Evolutionary conservation across 2,329 filamentous ascomycete species (phyloP).

Genomic region (Elsinoe batatas): DNA sequence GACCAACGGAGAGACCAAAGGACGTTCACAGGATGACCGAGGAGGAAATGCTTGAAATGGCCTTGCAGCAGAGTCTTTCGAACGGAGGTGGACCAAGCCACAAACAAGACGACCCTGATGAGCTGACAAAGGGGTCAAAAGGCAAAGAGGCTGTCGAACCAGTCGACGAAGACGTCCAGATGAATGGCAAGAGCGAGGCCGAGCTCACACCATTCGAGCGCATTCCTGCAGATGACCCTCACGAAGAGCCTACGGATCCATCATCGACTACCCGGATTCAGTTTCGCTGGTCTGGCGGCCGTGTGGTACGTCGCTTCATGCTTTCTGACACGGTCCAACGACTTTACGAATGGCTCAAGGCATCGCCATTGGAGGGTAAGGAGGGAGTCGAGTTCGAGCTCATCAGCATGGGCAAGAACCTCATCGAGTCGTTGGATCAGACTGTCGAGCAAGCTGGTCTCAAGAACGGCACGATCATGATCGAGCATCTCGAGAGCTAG

Average conservation of each 20-base stretch:
- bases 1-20: constrained; percentile 53
- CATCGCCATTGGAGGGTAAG: constrained; percentile 71
- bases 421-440: constrained; percentile 61
- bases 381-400: constrained; percentile 74
- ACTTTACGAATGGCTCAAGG: constrained; percentile 95
- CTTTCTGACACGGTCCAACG: constrained; percentile 66
- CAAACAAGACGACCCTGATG: constrained; percentile 71
- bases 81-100: constrained; percentile 36
- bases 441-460: constrained; percentile 73
- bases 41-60: constrained; percentile 94
- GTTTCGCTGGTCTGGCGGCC: constrained; percentile 74
- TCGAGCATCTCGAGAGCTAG: constrained; percentile 55
- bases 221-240: constrained; percentile 64
- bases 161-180: constrained; percentile 19
- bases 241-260: constrained; percentile 67
- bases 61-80: constrained; percentile 76
- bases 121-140: constrained; percentile 58
- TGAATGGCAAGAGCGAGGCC: constrained; percentile 22
- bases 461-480: constrained; percentile 91
- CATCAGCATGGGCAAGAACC: constrained; percentile 75
- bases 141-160: constrained; percentile 43
- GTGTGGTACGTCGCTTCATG: constrained; percentile 78
- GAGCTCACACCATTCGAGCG: constrained; percentile 48
- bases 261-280: constrained; percentile 77
- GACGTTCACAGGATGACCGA: constrained; percentile 87